Conservation (phyloP, 331 rosid genomes). For the Pyrus hybrid region DNA sequence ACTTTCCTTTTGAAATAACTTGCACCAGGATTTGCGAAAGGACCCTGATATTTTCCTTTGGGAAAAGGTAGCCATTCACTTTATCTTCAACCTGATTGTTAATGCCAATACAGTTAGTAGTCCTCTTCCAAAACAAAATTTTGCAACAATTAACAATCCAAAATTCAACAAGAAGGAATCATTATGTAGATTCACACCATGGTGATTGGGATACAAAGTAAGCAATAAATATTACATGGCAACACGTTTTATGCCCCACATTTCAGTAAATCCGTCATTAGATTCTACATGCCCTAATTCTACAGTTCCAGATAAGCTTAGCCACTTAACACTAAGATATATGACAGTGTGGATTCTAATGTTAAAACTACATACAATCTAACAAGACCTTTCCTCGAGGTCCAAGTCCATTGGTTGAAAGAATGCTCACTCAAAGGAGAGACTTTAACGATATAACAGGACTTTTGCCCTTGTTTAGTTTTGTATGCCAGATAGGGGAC, state of each 20-base stretch:
- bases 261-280: background rate
- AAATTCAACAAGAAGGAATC: background rate
- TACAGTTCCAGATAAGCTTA: background rate
- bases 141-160: background rate
- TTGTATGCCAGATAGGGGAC: background rate
- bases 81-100: constrained; percentile 69
- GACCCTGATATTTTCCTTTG: constrained; percentile 50
- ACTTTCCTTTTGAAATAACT: constrained; percentile 55
- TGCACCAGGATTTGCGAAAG: constrained; percentile 53
- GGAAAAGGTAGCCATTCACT: constrained; percentile 85
- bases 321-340: background rate
- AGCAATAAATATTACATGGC: background rate
- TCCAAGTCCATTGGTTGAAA: too few relatives aligned
- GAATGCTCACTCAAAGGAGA: too few relatives aligned
- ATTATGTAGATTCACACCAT: background rate
- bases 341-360: background rate
- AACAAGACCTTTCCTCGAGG: too few relatives aligned
- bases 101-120: constrained; percentile 30
- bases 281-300: background rate
- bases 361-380: too few relatives aligned
- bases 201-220: background rate
- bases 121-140: constrained; percentile 9
- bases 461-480: background rate
- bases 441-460: too few relatives aligned
- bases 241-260: background rate